Evolutionary conservation across 2,329 filamentous ascomycete species (phyloP).

Genomic region (Alternaria sp.): DNA sequence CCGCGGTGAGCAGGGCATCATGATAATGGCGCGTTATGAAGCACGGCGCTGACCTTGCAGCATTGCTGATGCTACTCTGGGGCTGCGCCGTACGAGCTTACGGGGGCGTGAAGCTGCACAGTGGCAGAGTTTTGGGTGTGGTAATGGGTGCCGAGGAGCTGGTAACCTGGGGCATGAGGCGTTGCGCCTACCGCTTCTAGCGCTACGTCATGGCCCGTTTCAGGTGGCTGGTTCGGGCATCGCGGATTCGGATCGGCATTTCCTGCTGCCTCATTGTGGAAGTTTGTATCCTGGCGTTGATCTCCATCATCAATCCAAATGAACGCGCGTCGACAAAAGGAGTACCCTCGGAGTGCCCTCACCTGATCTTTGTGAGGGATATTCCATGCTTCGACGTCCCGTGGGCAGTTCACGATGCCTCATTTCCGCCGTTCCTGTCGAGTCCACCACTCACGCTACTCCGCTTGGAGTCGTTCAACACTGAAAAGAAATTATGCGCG

Average conservation of each 20-base stretch:
- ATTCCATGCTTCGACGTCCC: not conserved
- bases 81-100: not conserved
- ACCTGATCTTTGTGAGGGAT: not conserved
- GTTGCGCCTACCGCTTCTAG: conserved; percentile 5
- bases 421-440: not conserved
- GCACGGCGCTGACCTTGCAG: not conserved
- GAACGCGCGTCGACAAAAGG: conserved; percentile 5
- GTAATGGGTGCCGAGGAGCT: not conserved
- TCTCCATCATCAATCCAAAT: not conserved
- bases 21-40: not conserved
- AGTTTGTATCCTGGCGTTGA: not conserved
- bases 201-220: conserved; percentile 11
- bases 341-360: not conserved
- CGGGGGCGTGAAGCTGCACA: not conserved
- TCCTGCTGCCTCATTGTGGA: not conserved
- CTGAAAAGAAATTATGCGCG: not conserved
- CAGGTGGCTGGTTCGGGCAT: not conserved
- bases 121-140: not conserved
- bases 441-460: not conserved
- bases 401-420: not conserved
- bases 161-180: conserved; percentile 6
- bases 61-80: not conserved
- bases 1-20: not conserved
- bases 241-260: not conserved
- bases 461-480: not conserved